These are phyloP conservation scores for Fraxinus sp. DNA, from an alignment of 305 asterid genomes.

Conservation along the genomic window DNA sequence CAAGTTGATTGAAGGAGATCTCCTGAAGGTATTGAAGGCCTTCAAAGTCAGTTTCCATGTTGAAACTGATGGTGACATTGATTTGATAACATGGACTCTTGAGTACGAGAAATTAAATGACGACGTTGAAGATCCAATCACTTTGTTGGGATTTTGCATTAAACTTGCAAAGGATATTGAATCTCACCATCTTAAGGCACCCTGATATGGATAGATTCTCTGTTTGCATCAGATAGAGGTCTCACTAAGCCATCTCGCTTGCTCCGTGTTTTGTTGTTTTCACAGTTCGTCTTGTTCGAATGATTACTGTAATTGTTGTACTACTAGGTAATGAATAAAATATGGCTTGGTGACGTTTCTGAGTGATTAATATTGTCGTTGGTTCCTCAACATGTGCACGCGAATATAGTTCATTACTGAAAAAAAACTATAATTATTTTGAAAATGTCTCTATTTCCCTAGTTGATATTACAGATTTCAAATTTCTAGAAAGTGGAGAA, in stretches of 20 bases:
- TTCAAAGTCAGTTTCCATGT: slow-evolving; percentile 16
- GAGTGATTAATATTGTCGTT: background rate
- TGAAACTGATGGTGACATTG: slow-evolving; percentile 18
- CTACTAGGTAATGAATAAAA: background rate
- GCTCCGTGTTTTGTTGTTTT: background rate
- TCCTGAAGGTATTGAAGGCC: slow-evolving; percentile 13
- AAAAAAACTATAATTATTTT: too few species aligned
- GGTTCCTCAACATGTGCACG: too few species aligned
- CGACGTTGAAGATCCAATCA: slow-evolving; percentile 19
- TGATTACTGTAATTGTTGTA: background rate
- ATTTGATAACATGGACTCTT: slow-evolving; percentile 16
- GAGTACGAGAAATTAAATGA: slow-evolving; percentile 26
- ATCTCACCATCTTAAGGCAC: slow-evolving; percentile 8
- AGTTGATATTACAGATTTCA: too few species aligned
- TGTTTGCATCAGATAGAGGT: background rate
- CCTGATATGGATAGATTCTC: background rate
- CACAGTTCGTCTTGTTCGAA: background rate
- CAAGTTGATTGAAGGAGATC: slow-evolving; percentile 26
- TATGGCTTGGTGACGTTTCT: background rate
- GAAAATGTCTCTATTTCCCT: background rate
- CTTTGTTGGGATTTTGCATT: background rate
- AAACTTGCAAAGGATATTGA: slow-evolving; percentile 18
- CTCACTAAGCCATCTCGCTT: background rate
- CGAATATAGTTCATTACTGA: too few species aligned
- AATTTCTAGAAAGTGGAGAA: background rate